Evolutionary conservation across 768 basidiomycete genomes (phyloP), one percentile per base, ranked within the genome.

Genomic region (Auricularia cornea): DNA sequence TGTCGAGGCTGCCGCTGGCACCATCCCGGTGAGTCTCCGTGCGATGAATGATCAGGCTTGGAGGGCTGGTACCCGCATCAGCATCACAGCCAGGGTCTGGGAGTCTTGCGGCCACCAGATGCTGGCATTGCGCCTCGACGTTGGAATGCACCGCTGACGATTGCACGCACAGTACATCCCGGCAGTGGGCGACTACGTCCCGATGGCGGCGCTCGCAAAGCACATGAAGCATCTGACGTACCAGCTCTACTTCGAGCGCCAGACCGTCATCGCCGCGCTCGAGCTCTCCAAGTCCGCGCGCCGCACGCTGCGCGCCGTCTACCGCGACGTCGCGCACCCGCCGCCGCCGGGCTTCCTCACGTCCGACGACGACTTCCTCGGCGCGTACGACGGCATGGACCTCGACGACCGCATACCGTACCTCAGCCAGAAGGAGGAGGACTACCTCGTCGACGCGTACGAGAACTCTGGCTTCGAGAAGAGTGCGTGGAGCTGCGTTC

Each of bases 361-460:
- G 62, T 83, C 79, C 52, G 65, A 66, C 0, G 74, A 78, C 0
- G 79, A 81, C 0, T 89, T 80, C 68, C 68, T 89, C 64, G 77
- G 69, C 0, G 86, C 80, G 3, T 90, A 57, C 54, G 54, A 57
- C 54, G 54, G 54, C 54, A 26, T 29, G 28, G 26, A 26, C 2
- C 54, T 57, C 26, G 28, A 29, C 11, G 26, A 31, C 11, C 54
- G 28, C 28, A 78, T 88, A 59, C 81, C 84, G 0, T 90, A 85
- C 72, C 80, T 90, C 52, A 79, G 80, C 0, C 51, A 68, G 0
- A 80, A 81, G 11, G 86, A 90, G 70, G 89, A 90, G 68, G 82
- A 86, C 67, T 90, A 89, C 68, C 83, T 88, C 64, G 80, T 89
- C 0, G 79, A 87, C 60, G 83, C 85, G 65, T 90, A 83, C 66